Conservation (phyloP, 768 basidiomycete genomes). For the Kwoniella mangroviensis region DNA sequence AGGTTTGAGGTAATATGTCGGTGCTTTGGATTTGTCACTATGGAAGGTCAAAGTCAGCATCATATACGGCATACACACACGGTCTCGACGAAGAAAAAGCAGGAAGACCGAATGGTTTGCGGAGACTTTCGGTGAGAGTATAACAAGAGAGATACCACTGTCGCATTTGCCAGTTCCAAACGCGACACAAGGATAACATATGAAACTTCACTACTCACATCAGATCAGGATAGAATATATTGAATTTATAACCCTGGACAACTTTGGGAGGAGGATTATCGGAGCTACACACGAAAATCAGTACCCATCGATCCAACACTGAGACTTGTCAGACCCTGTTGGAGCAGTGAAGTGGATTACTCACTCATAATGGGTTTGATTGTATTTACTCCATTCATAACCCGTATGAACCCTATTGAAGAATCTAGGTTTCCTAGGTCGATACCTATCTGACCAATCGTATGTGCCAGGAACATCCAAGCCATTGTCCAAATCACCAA, state of each 20-base stretch:
- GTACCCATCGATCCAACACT: neutral
- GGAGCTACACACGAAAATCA: constrained; percentile 50
- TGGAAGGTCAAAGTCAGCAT: constrained; percentile 70
- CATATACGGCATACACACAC: no score
- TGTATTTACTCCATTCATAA: constrained; percentile 99
- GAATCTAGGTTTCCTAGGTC: constrained; percentile 95
- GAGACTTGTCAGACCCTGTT: no score
- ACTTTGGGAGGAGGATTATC: constrained; percentile 99
- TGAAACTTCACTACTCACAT: no score
- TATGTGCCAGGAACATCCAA: constrained; percentile 81
- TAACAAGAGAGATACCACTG: no score
- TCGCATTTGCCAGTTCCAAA: no score
- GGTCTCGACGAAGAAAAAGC: no score
- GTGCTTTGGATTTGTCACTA: constrained; percentile 96
- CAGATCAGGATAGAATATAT: constrained; percentile 98
- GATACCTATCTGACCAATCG: constrained; percentile 98
- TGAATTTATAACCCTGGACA: constrained; percentile 99
- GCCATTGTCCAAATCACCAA: constrained; percentile 79
- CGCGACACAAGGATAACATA: no score
- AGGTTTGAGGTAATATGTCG: constrained; percentile 93
- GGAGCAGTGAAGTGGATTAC: constrained; percentile 41
- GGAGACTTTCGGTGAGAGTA: no score
- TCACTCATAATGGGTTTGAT: constrained; percentile 99
- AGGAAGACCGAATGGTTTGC: no score
- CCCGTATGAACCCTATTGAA: constrained; percentile 99